A percentile compares a stretch with the other conserved stretches of the same genome.
phyloP scores from a whole-genome alignment of 2,329 filamentous ascomycete genomes.

The Diaporthe sp. region DNA sequence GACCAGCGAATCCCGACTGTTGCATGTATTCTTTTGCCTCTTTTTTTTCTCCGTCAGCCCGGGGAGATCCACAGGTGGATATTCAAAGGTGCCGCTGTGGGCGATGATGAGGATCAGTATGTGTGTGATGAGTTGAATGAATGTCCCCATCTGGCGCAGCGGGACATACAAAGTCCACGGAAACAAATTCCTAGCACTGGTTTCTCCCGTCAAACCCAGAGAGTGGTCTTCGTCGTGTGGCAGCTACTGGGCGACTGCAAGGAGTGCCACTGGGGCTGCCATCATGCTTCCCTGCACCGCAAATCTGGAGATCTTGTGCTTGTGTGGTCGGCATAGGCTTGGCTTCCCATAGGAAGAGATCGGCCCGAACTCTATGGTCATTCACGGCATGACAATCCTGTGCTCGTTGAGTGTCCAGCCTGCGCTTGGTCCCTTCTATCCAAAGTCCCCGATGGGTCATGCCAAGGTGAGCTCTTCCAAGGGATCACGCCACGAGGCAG shows the following conservation, averaged over 20 bases:
- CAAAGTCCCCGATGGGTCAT: not conserved
- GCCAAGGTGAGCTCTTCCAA: not conserved
- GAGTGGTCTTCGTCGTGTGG: not conserved
- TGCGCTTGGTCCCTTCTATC: not conserved
- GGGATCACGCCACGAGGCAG: not conserved
- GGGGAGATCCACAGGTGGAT: not conserved
- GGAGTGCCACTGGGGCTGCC: not conserved
- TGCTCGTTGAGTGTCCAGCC: not conserved
- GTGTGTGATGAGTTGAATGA: not conserved
- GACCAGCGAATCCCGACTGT: slow-evolving; percentile 35
- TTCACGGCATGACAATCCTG: not conserved
- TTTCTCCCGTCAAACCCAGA: not conserved
- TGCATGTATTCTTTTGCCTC: slow-evolving; percentile 25
- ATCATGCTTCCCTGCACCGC: not conserved
- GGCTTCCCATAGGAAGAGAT: not conserved
- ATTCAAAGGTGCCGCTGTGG: not conserved
- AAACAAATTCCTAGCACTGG: not conserved
- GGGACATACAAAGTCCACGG: not conserved
- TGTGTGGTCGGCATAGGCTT: not conserved
- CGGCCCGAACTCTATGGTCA: not conserved
- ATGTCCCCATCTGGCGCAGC: not conserved
- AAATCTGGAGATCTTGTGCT: not conserved
- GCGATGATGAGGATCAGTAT: not conserved
- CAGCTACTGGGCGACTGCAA: not conserved
- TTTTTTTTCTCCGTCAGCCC: slow-evolving; percentile 23